Evolutionary conservation across 1,284 basidiomycete genomes (phyloP).

Genomic region (Sphaerobolus stellatus): DNA sequence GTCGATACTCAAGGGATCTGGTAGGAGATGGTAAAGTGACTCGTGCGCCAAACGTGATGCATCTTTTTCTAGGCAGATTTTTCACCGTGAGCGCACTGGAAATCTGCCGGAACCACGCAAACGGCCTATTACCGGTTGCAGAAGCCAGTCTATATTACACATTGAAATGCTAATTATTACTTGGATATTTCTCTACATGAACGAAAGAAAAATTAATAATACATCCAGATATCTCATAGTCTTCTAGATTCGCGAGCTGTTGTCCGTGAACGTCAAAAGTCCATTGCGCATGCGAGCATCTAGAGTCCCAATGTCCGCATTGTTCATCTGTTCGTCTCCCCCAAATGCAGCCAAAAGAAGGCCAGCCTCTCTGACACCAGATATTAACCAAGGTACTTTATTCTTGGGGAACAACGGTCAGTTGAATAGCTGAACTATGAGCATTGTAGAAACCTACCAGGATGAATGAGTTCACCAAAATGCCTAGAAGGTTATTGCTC

Average conservation of each 20-base stretch:
- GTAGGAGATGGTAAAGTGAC: no score
- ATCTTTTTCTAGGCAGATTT: no score
- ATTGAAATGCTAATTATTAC: no score
- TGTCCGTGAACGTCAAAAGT: slow-evolving; percentile 63
- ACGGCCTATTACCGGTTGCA: no score
- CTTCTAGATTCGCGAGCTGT: slow-evolving; percentile 51
- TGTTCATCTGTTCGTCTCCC: slow-evolving; percentile 42
- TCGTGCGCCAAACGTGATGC: no score
- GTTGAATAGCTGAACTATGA: slow-evolving; percentile 33
- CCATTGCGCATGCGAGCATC: slow-evolving; percentile 67
- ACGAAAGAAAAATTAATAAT: no score
- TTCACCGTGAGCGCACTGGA: no score
- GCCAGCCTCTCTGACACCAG: slow-evolving; percentile 86
- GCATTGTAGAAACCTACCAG: slow-evolving; percentile 54
- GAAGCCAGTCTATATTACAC: no score
- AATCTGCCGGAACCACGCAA: no score
- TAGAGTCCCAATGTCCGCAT: slow-evolving; percentile 51
- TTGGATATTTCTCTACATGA: no score
- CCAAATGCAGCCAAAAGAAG: slow-evolving; percentile 83
- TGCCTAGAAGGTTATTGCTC: slow-evolving; percentile 89
- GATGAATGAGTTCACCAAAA: slow-evolving; percentile 88
- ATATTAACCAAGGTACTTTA: slow-evolving; percentile 80
- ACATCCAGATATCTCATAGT: no score
- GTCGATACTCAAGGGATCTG: no score
- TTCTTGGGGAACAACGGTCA: slow-evolving; percentile 31